Percentiles rank a stretch among this genome's conserved stretches.
These are phyloP conservation scores for Medicago ruthenica DNA, from an alignment of 306 rosid species.

Conservation along the genomic window DNA sequence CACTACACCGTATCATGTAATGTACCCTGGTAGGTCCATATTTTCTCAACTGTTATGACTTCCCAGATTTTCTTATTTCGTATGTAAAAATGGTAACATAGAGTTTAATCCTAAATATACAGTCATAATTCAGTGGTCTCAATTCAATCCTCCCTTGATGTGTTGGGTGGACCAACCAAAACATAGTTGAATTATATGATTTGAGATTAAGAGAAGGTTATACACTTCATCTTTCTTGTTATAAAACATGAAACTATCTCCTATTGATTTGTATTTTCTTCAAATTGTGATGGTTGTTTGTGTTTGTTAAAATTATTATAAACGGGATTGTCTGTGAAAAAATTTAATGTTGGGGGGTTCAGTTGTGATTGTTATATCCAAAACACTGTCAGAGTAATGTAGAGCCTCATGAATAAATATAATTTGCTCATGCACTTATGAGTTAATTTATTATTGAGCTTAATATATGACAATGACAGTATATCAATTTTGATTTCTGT, in stretches of 20 bases:
- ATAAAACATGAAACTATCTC: background rate
- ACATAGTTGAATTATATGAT: constrained; percentile 18
- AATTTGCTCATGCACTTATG: constrained; percentile 11
- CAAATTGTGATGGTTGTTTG: constrained; percentile 1
- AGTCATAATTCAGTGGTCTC: constrained; percentile 3
- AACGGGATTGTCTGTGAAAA: background rate
- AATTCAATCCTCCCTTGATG: background rate
- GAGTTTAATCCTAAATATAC: background rate
- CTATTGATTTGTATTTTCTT: constrained; percentile 3
- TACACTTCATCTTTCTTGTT: constrained; percentile 8
- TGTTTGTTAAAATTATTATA: background rate
- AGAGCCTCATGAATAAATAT: constrained; percentile 6
- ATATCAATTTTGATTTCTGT: constrained; percentile 2
- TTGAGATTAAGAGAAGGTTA: constrained; percentile 16
- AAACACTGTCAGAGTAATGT: background rate
- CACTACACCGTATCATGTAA: constrained; percentile 58
- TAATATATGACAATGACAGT: background rate
- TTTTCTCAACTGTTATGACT: constrained; percentile 17
- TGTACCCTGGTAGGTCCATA: constrained; percentile 61
- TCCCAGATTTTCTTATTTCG: background rate
- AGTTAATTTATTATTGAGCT: constrained; percentile 9
- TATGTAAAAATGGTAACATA: constrained; percentile 5
- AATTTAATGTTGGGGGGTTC: constrained; percentile 1
- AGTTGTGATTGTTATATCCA: constrained; percentile 2
- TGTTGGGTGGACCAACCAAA: background rate